These are phyloP conservation scores for Claviceps monticola DNA, from an alignment of 2,329 filamentous ascomycete species.

Conservation along the genomic window DNA sequence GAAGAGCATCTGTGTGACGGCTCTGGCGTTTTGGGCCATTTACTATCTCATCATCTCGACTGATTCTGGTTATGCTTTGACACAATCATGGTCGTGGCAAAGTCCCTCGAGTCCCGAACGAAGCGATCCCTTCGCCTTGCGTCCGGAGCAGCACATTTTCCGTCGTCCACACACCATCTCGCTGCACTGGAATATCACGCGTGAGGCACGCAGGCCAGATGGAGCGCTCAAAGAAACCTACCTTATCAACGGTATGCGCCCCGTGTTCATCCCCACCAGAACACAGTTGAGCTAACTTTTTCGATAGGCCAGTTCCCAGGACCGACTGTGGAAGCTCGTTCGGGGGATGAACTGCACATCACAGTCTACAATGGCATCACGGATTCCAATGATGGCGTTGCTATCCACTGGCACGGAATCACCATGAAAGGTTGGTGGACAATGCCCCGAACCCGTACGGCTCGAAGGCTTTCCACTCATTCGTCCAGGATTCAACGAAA, in stretches of 20 bases:
- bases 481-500: slow-evolving; percentile 27
- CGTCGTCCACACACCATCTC: slow-evolving; percentile 19
- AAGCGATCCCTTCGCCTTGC: slow-evolving; percentile 14
- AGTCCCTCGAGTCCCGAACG: too few relatives aligned
- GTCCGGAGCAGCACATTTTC: slow-evolving; percentile 27
- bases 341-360: slow-evolving; percentile 28
- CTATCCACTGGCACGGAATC: slow-evolving; percentile 57
- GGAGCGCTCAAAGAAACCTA: slow-evolving; percentile 34
- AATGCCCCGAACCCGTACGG: neutral
- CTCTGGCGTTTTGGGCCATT: slow-evolving; percentile 9
- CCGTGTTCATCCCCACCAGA: neutral
- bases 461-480: neutral
- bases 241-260: slow-evolving; percentile 30
- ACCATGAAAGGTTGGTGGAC: slow-evolving; percentile 37
- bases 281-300: neutral
- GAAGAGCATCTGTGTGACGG: neutral
- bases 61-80: neutral
- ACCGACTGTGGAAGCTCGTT: slow-evolving; percentile 29
- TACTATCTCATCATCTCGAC: slow-evolving; percentile 4
- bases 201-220: slow-evolving; percentile 25
- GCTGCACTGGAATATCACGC: slow-evolving; percentile 27
- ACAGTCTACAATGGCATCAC: slow-evolving; percentile 24
- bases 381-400: slow-evolving; percentile 22
- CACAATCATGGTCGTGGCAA: neutral
- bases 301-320: slow-evolving; percentile 24